Evolutionary conservation across 768 basidiomycete genomes (phyloP).

Genomic region (Clitopilus passeckerianus): DNA sequence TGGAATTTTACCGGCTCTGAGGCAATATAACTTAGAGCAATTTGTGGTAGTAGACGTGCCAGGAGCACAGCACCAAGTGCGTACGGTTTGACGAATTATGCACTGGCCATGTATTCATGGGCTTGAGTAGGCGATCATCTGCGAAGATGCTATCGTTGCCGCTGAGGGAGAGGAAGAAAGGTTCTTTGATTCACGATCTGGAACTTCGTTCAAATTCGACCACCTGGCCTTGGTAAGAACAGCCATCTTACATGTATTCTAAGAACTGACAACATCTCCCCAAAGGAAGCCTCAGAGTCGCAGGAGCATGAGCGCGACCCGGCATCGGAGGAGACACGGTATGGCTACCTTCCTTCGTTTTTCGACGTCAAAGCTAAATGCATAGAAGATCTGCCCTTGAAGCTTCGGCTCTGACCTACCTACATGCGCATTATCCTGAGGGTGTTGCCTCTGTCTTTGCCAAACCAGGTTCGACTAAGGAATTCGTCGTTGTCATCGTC

Average conservation of each 20-base stretch:
- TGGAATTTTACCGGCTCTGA: constrained; percentile 72
- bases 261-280: constrained; percentile 6
- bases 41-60: constrained; percentile 86
- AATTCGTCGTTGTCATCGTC: constrained; percentile 78
- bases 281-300: constrained; percentile 74
- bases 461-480: constrained; percentile 32
- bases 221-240: constrained; percentile 73
- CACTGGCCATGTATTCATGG: neutral
- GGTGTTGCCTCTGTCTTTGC: constrained; percentile 76
- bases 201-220: constrained; percentile 78
- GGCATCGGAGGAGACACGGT: constrained; percentile 78
- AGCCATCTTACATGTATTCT: neutral
- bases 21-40: constrained; percentile 85
- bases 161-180: constrained; percentile 54
- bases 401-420: constrained; percentile 58
- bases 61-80: constrained; percentile 68
- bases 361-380: neutral
- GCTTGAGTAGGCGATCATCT: constrained; percentile 67
- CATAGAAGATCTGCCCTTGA: constrained; percentile 63
- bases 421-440: constrained; percentile 76
- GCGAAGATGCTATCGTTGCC: constrained; percentile 56
- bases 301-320: constrained; percentile 56
- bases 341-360: constrained; percentile 10
- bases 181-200: constrained; percentile 81
- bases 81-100: constrained; percentile 13